These are phyloP conservation scores for Verticillium longisporum DNA, from an alignment of 2,329 filamentous ascomycete genomes.

Conservation along the genomic window DNA sequence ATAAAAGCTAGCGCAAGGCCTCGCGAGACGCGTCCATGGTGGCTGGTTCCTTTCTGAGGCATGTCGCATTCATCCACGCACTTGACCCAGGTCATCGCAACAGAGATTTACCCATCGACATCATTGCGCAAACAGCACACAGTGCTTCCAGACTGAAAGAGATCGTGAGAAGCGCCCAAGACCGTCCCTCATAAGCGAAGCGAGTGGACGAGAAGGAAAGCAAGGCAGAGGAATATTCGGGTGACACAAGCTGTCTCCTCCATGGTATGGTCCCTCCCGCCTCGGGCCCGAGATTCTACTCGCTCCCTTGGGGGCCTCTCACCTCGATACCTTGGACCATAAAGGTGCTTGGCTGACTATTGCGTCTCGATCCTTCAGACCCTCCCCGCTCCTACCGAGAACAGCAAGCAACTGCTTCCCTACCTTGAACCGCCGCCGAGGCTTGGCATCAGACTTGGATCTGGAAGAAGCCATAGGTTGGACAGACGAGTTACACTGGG, in stretches of 20 bases:
- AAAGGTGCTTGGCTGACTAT: background rate
- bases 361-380: background rate
- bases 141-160: background rate
- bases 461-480: background rate
- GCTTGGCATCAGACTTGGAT: background rate
- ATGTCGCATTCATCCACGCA: background rate
- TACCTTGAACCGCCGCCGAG: background rate
- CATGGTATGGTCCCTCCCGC: background rate
- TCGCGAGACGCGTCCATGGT: background rate
- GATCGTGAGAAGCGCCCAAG: background rate
- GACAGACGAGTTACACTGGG: background rate
- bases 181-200: too few relatives aligned
- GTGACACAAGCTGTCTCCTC: background rate
- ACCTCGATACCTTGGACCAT: background rate
- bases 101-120: background rate
- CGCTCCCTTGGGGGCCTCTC: too few relatives aligned
- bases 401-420: too few relatives aligned
- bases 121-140: background rate
- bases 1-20: background rate
- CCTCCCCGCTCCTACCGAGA: background rate
- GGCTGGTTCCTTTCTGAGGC: background rate
- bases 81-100: background rate
- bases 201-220: background rate
- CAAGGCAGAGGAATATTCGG: background rate
- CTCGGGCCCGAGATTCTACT: background rate